Base-by-base conservation (phyloP, 2,329 filamentous ascomycete genomes). In the Ceratocystis smalleyi region DNA sequence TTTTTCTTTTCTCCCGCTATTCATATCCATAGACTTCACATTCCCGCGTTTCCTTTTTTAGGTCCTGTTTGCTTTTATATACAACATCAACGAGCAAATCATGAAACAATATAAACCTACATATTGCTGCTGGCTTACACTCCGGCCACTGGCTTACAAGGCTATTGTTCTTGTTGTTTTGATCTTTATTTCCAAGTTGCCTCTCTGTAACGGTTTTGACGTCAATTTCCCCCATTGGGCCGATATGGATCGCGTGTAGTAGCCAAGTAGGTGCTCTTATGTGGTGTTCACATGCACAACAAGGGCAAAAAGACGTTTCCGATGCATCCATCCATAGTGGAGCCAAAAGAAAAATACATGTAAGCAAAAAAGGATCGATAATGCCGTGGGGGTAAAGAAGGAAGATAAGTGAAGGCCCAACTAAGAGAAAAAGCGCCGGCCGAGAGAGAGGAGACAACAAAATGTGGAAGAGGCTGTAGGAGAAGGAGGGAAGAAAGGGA, bases 1-100 rank as follows among this genome's bases (percentile, higher is more conserved):
- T 2, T 43, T 62, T 19, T 2, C 27, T 62, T 19, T 43, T 55
- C 27, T 32, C 30, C 45, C 22, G 30, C 22, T 40, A n/a, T 7
- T 43, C 51, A 55, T 55, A 55, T 55, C 24, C 51, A 55, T 55
- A 55, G 51, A 55, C 51, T 55, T 40, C 27, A 55, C 51, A 55
- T 55, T 32, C 51, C 51, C 51, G 22, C 51, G 51, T 55, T 55
- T 43, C n/a, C 19, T 27, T 10, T 43, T 8, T 61, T 43, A 10
- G 32, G 32, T 17, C 15, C 35, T 40, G 51, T 30, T 12, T 55
- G 51, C 17, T 55, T 17, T 40, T 12, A 40, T 40, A 40, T 40
- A 40, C 12, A 40, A 55, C 15, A 55, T 22, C 4, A 5, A 55
- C 22, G 24, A 55, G 2, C 19, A 22, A 54, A 24, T 24, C 22